Evolutionary conservation across 2,329 filamentous ascomycete genomes (phyloP).

Genomic region (Calcarisporium arbuscula): DNA sequence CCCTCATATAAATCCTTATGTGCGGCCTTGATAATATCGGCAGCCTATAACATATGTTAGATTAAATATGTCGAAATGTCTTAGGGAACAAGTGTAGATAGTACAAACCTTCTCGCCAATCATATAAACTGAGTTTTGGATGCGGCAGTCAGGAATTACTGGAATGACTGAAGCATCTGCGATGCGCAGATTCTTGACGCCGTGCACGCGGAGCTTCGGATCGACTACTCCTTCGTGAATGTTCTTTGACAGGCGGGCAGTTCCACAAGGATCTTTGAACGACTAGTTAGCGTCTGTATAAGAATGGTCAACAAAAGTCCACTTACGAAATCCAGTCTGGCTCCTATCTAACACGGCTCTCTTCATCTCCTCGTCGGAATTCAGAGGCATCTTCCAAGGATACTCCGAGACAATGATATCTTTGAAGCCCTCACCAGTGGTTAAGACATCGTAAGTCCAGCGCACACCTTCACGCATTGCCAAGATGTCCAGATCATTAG

Average conservation of each 20-base stretch:
- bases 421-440: slow-evolving; percentile 49
- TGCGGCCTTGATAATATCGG: slow-evolving; percentile 13
- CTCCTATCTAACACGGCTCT: slow-evolving; percentile 49
- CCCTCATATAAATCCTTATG: slow-evolving; percentile 11
- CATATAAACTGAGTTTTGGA: slow-evolving; percentile 57
- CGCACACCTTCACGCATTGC: slow-evolving; percentile 53
- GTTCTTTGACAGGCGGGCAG: slow-evolving; percentile 42
- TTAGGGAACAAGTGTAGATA: too few relatives aligned
- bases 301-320: too few relatives aligned
- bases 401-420: slow-evolving; percentile 48
- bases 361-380: slow-evolving; percentile 51
- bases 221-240: slow-evolving; percentile 49
- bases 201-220: slow-evolving; percentile 43
- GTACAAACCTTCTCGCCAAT: slow-evolving; percentile 43
- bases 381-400: slow-evolving; percentile 53
- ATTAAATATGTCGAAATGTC: not conserved
- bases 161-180: slow-evolving; percentile 52
- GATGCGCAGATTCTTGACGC: slow-evolving; percentile 45
- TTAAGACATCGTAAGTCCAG: slow-evolving; percentile 51
- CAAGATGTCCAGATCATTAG: slow-evolving; percentile 48
- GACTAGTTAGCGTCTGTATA: too few relatives aligned
- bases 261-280: slow-evolving; percentile 46
- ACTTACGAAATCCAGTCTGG: slow-evolving; percentile 48
- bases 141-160: slow-evolving; percentile 49
- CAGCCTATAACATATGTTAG: slow-evolving; percentile 8